phyloP scores from a whole-genome alignment of 306 rosid genomes.

The Fragaria iinumae region DNA sequence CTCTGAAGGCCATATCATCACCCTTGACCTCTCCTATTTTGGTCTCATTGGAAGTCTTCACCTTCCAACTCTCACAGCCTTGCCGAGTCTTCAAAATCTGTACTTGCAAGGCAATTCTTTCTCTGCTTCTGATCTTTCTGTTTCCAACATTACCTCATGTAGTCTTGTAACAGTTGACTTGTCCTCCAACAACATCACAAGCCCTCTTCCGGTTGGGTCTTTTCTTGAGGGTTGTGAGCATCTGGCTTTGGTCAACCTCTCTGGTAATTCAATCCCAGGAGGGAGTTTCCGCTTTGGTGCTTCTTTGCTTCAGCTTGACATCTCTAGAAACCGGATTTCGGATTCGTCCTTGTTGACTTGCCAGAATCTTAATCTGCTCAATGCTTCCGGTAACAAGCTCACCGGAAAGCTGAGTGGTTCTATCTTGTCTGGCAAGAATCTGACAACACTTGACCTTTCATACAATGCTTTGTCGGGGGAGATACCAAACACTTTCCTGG shows the following conservation, averaged over 20 bases:
- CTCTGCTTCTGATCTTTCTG: conserved; percentile 31
- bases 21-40: conserved; percentile 48
- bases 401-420: conserved; percentile 37
- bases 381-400: conserved; percentile 51
- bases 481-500: conserved; percentile 38
- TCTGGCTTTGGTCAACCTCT: conserved; percentile 45
- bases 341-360: conserved; percentile 37
- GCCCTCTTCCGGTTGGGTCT: conserved; percentile 20
- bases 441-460: conserved; percentile 50
- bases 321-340: conserved; percentile 49
- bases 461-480: conserved; percentile 43
- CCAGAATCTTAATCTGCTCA: conserved; percentile 34
- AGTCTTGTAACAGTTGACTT: conserved; percentile 47
- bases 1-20: conserved; percentile 33
- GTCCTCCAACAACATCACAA: conserved; percentile 57
- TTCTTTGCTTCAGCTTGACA: conserved; percentile 47
- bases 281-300: conserved; percentile 19
- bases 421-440: conserved; percentile 27
- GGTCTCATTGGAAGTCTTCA: conserved; percentile 47
- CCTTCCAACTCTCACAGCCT: conserved; percentile 43
- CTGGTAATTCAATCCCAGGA: conserved; percentile 41
- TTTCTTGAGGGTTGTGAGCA: conserved; percentile 28
- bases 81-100: conserved; percentile 41
- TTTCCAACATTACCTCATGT: conserved; percentile 28
- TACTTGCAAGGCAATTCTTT: conserved; percentile 43